Evolutionary conservation across 345 rosid genomes (phyloP).

Genomic region (Eucalyptus fibrosa): DNA sequence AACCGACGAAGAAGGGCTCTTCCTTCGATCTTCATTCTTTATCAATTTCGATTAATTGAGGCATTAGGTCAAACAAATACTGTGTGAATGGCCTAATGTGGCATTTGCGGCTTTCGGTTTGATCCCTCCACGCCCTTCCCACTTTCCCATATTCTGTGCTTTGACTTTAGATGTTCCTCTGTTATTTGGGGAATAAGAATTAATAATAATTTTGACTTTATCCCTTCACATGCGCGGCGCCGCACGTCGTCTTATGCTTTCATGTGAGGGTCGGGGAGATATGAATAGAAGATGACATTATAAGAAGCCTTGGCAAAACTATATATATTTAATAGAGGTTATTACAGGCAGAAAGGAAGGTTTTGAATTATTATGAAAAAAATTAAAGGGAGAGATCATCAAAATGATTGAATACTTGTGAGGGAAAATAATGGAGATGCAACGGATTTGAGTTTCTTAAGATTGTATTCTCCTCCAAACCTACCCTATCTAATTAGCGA

Average conservation of each 20-base stretch:
- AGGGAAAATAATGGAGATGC: neutral
- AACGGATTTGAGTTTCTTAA: fast-evolving
- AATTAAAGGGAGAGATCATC: neutral
- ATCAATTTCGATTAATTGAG: too few relatives aligned
- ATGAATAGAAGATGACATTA: neutral
- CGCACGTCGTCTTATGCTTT: neutral
- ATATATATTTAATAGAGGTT: neutral
- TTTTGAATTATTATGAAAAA: too few relatives aligned
- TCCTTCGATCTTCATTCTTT: too few relatives aligned
- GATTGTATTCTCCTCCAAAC: neutral
- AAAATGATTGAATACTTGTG: neutral
- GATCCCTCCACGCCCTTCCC: neutral
- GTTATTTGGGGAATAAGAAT: neutral
- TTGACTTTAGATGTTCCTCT: neutral
- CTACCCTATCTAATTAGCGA: fast-evolving
- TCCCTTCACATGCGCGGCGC: neutral
- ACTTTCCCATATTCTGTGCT: neutral
- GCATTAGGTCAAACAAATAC: neutral
- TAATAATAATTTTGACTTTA: neutral
- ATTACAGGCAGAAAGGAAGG: neutral
- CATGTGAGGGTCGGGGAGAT: neutral
- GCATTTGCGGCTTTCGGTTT: neutral
- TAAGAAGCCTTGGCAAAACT: neutral
- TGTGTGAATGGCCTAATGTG: neutral
- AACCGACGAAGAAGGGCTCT: neutral